phyloP scores from a whole-genome alignment of 2,329 filamentous ascomycete species.

The Claviceps spartinae region DNA sequence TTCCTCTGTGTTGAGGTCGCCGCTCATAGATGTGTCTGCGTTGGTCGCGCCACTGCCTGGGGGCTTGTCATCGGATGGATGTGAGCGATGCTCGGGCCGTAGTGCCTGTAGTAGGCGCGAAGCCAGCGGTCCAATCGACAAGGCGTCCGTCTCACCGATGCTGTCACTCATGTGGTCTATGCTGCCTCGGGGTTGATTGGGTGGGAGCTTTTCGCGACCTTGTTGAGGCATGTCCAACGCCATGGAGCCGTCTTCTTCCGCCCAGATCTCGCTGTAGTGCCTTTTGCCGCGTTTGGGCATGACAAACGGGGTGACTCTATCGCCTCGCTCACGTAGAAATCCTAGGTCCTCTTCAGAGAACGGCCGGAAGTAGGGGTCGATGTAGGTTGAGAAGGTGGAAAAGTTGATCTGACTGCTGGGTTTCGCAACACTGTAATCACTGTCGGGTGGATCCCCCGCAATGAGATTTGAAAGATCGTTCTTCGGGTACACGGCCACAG shows the following conservation, averaged over 20 bases:
- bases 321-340: conserved; percentile 80
- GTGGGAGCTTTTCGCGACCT: conserved; percentile 51
- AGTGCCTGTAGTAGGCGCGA: conserved; percentile 69
- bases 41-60: conserved; percentile 37
- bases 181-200: conserved; percentile 71
- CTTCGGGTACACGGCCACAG: conserved; percentile 70
- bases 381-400: conserved; percentile 79
- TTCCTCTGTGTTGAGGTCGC: conserved; percentile 28
- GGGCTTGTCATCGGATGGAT: conserved; percentile 42
- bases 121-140: conserved; percentile 79
- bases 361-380: conserved; percentile 81
- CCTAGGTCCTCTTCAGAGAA: conserved; percentile 89
- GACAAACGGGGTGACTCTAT: conserved; percentile 69
- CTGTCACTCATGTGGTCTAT: conserved; percentile 83
- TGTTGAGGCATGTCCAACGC: conserved; percentile 53
- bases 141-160: conserved; percentile 72
- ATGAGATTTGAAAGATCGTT: conserved; percentile 74
- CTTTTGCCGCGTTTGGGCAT: conserved; percentile 75
- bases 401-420: conserved; percentile 90
- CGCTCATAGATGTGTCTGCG: conserved; percentile 41
- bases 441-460: conserved; percentile 78
- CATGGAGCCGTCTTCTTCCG: conserved; percentile 79
- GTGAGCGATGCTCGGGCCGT: conserved; percentile 56
- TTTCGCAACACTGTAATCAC: conserved; percentile 90
- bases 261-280: conserved; percentile 84